A percentile compares a stretch with the other conserved stretches of the same genome.
These are phyloP conservation scores for Colletotrichum sidae DNA, from an alignment of 2,329 filamentous ascomycete species.

Conservation along the genomic window DNA sequence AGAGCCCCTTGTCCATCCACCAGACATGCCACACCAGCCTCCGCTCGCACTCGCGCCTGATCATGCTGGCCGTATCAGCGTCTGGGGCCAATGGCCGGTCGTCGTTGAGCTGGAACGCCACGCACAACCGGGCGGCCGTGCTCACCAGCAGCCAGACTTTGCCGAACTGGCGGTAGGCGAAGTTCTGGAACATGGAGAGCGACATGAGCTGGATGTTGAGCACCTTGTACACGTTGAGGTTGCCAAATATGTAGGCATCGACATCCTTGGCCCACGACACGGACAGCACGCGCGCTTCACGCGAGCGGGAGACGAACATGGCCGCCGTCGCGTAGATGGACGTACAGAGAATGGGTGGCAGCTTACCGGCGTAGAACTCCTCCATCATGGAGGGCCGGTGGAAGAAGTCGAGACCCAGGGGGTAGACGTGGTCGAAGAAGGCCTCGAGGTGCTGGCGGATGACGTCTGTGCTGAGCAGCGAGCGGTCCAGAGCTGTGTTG, in stretches of 20 bases:
- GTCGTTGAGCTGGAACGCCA: constrained; percentile 29
- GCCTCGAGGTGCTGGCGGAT: constrained; percentile 25
- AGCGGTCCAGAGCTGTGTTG: constrained; percentile 5
- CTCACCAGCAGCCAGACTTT: constrained; percentile 27
- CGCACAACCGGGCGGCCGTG: constrained; percentile 11
- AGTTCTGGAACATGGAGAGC: constrained; percentile 28
- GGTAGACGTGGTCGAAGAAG: constrained; percentile 29
- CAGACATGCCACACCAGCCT: constrained; percentile 25
- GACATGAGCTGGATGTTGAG: constrained; percentile 22
- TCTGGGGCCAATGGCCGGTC: constrained; percentile 5
- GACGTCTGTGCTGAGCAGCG: constrained; percentile 24
- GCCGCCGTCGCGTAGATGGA: constrained; percentile 7
- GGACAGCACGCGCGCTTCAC: neutral
- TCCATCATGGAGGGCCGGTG: constrained; percentile 31
- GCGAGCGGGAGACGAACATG: neutral
- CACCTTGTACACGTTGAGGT: constrained; percentile 20
- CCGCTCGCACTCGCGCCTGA: constrained; percentile 21
- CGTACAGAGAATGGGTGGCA: neutral
- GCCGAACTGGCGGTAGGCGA: constrained; percentile 27
- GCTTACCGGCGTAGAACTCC: constrained; percentile 16
- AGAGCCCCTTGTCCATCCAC: constrained; percentile 29
- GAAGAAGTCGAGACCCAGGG: constrained; percentile 24
- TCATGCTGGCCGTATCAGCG: neutral
- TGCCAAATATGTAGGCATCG: constrained; percentile 12
- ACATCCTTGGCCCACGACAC: constrained; percentile 19